phyloP scores from a whole-genome alignment of 345 rosid genomes.

The Citrus reticulata region DNA sequence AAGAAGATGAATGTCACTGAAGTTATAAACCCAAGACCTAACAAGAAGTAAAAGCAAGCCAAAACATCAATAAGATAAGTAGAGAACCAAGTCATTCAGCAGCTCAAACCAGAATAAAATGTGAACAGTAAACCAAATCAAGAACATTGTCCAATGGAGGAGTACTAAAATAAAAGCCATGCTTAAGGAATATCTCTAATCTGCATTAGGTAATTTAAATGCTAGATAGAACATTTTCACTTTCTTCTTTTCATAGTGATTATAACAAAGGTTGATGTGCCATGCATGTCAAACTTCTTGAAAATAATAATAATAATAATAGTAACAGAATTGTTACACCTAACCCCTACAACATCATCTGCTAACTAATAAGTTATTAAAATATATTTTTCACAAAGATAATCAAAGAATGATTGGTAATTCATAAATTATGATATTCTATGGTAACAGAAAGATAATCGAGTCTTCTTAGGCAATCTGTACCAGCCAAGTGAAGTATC shows the following conservation, averaged over 20 bases:
- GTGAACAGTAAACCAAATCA: background rate
- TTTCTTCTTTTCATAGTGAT: background rate
- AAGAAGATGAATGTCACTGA: conserved; percentile 89
- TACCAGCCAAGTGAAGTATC: background rate
- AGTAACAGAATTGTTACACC: background rate
- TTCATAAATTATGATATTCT: background rate
- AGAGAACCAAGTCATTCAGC: background rate
- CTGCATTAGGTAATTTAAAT: background rate
- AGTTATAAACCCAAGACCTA: conserved; percentile 95
- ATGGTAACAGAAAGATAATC: background rate
- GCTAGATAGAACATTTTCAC: background rate
- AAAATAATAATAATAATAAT: background rate
- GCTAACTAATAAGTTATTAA: background rate
- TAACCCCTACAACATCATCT: background rate
- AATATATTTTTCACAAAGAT: background rate
- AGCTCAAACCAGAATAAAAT: background rate
- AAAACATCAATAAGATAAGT: conserved; percentile 9
- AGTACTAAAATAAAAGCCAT: background rate
- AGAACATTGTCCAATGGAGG: background rate
- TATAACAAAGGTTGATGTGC: background rate
- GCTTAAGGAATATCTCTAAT: background rate
- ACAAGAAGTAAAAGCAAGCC: conserved; percentile 17
- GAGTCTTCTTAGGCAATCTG: background rate
- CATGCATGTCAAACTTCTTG: background rate
- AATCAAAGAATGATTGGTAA: background rate